Conservation (phyloP, 1,139 yeast species). For the Insectozyma bohioensis region DNA sequence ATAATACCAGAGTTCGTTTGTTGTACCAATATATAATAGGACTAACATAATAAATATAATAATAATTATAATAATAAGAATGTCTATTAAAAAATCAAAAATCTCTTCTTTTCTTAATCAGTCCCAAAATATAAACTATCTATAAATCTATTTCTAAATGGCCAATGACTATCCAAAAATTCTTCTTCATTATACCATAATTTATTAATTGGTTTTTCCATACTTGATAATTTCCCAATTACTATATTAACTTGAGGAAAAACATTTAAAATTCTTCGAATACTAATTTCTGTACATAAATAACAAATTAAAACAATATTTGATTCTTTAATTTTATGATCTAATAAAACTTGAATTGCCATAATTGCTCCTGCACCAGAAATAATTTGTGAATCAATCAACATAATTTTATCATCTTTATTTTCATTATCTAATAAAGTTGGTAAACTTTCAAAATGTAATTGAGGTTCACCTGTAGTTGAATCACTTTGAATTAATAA, state of each 20-base stretch:
- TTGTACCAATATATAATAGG: too few relatives aligned
- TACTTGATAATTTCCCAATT: constrained; percentile 62
- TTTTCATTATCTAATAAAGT: constrained; percentile 15
- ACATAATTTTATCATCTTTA: constrained; percentile 47
- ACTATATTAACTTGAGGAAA: constrained; percentile 69
- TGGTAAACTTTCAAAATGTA: constrained; percentile 71
- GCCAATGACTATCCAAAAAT: constrained; percentile 51
- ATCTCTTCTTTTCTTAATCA: not conserved
- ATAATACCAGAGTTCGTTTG: too few relatives aligned
- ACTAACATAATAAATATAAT: too few relatives aligned
- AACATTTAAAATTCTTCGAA: constrained; percentile 72
- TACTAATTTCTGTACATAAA: constrained; percentile 77
- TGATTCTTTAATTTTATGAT: constrained; percentile 67
- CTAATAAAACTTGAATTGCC: constrained; percentile 87
- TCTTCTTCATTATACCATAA: constrained; percentile 34
- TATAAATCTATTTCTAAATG: constrained; percentile 68
- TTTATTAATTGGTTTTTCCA: constrained; percentile 18
- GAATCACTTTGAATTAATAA: constrained; percentile 85
- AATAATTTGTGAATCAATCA: constrained; percentile 84
- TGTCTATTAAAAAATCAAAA: too few relatives aligned
- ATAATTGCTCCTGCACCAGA: constrained; percentile 94
- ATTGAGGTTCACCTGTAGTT: constrained; percentile 87
- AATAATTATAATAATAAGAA: too few relatives aligned
- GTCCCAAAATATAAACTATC: constrained; percentile 84
- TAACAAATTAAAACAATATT: constrained; percentile 72